phyloP scores from a whole-genome alignment of 345 rosid genomes.

The Pelargonium nanum region DNA sequence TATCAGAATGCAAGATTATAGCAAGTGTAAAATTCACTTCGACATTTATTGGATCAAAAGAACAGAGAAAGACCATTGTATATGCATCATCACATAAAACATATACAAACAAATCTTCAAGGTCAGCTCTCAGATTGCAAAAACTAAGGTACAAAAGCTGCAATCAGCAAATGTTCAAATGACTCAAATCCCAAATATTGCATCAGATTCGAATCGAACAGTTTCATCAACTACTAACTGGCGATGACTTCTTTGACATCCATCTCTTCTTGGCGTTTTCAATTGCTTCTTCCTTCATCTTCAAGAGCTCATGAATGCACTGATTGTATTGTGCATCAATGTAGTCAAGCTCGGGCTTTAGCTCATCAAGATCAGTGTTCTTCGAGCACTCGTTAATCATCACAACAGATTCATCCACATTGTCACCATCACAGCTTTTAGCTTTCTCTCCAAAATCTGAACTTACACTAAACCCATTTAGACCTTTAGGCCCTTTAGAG shows the following conservation, averaged over 20 bases:
- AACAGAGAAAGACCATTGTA: not conserved
- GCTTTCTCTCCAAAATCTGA: constrained; percentile 22
- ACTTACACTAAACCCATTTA: constrained; percentile 5
- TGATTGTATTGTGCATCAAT: constrained; percentile 44
- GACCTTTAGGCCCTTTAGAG: constrained; percentile 6
- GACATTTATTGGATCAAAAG: not conserved
- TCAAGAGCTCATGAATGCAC: constrained; percentile 48
- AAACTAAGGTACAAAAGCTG: not conserved
- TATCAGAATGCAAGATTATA: too few relatives aligned
- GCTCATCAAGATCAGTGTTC: constrained; percentile 16
- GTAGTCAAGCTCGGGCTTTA: constrained; percentile 42
- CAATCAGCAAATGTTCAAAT: not conserved
- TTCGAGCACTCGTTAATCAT: not conserved
- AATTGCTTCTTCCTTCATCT: constrained; percentile 58
- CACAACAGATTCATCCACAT: not conserved
- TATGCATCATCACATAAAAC: not conserved
- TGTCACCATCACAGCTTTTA: constrained; percentile 5
- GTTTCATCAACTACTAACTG: constrained; percentile 2
- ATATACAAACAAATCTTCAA: not conserved
- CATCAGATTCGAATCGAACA: not conserved
- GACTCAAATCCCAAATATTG: not conserved
- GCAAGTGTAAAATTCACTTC: not conserved
- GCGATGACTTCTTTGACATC: constrained; percentile 37
- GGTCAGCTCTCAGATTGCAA: not conserved
- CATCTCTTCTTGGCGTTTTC: constrained; percentile 52